Evolutionary conservation across 2,329 filamentous ascomycete genomes (phyloP), one percentile per base, ranked within the genome.

Genomic region (Ciborinia camelliae): DNA sequence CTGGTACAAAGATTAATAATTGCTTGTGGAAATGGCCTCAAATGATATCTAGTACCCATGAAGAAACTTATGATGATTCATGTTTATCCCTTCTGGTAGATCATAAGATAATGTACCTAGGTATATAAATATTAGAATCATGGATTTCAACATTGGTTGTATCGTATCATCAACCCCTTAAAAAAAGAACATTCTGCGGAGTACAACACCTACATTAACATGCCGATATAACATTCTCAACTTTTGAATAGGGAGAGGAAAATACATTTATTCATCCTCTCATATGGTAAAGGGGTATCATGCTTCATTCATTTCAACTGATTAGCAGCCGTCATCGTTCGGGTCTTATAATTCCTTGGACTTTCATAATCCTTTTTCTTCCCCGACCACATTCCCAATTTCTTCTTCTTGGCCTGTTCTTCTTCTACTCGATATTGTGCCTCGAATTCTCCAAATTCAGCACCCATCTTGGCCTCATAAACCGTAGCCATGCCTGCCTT

Each of bases 381-480:
- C 39, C 84, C 82, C 55, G 84, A 81, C 95, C 95, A 98, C 79
- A 98, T 85, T 0, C 91, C 91, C 70, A 79, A 80, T 68, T 84
- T 84, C 73, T 82, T 84, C 67, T 74, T 79, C 79, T 86, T 91
- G 4, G 91, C 90, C 75, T 80, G 80, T 54, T 80, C 82, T 77
- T 93, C 88, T 7, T 87, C 87, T 66, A 80, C 82, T 68, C 85
- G 82, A 75, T 94, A 94, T 66, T 82, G 76, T 55, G 80, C 78
- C 71, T 87, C 85, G 64, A 84, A 80, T 5, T 43, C 86, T 30
- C 95, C 95, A 81, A 95, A 99, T 75, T 98, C 95, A 26, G 86
- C 89, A 3, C 94, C 95, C 6, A 82, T 84, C 77, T 96, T 98
- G 35, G 92, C 94, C 78, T 98, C 95, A 75, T 98, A 99, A 3